A percentile compares a stretch with the other conserved stretches of the same genome.
Conservation (phyloP, 2,329 filamentous ascomycete genomes). For the Epichloe bromicola region DNA sequence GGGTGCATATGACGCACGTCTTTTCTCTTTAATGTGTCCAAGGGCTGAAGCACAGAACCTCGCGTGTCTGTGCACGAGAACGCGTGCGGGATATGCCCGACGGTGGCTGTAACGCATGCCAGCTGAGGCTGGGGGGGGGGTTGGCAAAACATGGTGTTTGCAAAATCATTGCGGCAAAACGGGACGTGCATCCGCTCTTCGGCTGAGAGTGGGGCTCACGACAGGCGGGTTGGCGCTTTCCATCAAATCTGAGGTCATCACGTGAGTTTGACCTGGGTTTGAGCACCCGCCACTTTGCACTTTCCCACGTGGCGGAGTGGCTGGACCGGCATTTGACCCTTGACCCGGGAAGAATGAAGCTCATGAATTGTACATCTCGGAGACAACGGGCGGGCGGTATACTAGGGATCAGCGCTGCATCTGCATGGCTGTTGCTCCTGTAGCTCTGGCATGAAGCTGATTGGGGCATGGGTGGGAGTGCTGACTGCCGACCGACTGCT, state of each 20-base stretch:
- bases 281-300: background rate
- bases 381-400: background rate
- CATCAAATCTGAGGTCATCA: background rate
- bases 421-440: too few relatives aligned
- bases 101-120: background rate
- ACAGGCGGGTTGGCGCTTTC: background rate
- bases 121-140: too few relatives aligned
- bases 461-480: too few relatives aligned
- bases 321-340: background rate
- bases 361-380: background rate
- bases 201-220: background rate
- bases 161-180: background rate
- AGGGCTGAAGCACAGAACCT: background rate
- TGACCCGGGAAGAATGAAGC: background rate
- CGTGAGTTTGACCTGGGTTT: background rate
- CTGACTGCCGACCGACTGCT: too few relatives aligned
- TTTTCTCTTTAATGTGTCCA: too few relatives aligned
- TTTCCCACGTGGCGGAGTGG: background rate
- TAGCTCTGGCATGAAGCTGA: too few relatives aligned
- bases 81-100: background rate
- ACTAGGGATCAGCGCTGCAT: too few relatives aligned
- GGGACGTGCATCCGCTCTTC: background rate
- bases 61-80: too few relatives aligned
- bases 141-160: background rate
- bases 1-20: too few relatives aligned